Evolutionary conservation across 106 monocot species (phyloP), one percentile per base, ranked within the genome.

Genomic region (Phalaenopsis equestris): DNA sequence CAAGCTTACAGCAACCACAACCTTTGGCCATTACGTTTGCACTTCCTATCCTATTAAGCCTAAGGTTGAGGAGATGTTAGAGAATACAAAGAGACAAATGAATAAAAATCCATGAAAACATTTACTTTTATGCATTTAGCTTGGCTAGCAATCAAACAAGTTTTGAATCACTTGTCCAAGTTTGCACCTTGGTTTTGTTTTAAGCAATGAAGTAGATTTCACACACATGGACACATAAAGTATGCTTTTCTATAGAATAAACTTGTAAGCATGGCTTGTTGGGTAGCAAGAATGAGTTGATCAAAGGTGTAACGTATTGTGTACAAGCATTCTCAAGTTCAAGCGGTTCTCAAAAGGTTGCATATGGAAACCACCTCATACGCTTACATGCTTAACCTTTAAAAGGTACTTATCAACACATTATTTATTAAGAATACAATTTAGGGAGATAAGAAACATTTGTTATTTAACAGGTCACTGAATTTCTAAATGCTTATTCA

Each of bases 161-260:
- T 14, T 67, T 38, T 2, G n/a, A 70, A 39, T 36, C 70, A 70
- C 70, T 70, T 38, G 70, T 70, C 70, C 70, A 70, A 70, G 64
- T 65, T 65, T 21, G 5, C 10, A 6, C 24, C 64, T 8, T 65
- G 21, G 64, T 10, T 23, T 5, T 8, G 24, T 65, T 65, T 1
- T 8, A 65, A 65, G 1, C 21, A 61, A 21, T 39, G 39, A 70
- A 39, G 23, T 70, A 70, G 36, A 39, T 14, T 70, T 14, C 36
- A 70, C 39, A 39, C 2, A 39, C 12, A 39, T 70, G 36, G 14
- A 36, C 38, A 8, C n/a, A 8, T 14, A 65, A 65, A 65, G 64
- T 10, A 10, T 65, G 21, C 23, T 65, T 24, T 23, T 21, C 21
- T 23, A 23, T 24, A 23, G 14, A 24, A 65, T 5, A 65, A 65